Percentiles rank a stretch among this genome's conserved stretches.
phyloP scores from a whole-genome alignment of 2,329 filamentous ascomycete genomes.

The Diaporthe longicolla region DNA sequence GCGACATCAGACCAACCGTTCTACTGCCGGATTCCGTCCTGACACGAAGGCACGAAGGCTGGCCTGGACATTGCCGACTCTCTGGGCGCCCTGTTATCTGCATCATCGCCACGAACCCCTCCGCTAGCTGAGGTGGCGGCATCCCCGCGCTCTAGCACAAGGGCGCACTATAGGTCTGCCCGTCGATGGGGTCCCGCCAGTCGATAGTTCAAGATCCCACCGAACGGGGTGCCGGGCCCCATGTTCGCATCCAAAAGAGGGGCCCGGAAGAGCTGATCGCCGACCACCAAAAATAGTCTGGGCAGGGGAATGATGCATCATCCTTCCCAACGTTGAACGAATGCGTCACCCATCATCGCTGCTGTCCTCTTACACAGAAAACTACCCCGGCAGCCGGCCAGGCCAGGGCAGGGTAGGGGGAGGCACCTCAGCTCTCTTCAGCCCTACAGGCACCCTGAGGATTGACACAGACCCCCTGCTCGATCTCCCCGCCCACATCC shows the following conservation, averaged over 20 bases:
- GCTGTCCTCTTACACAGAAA: too few relatives aligned
- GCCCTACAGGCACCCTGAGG: constrained; percentile 15
- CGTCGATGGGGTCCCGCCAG: constrained; percentile 38
- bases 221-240: not conserved
- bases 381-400: not conserved
- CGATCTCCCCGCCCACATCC: constrained; percentile 12
- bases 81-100: constrained; percentile 4
- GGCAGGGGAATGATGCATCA: constrained; percentile 29
- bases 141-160: constrained; percentile 33
- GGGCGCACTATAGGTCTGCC: constrained; percentile 41
- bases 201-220: constrained; percentile 28
- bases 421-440: constrained; percentile 5
- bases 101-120: not conserved
- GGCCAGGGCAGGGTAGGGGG: not conserved
- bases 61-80: constrained; percentile 26
- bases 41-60: constrained; percentile 2
- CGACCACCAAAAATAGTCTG: constrained; percentile 32
- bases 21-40: constrained; percentile 1
- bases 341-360: constrained; percentile 2
- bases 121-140: constrained; percentile 7
- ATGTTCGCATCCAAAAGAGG: constrained; percentile 27
- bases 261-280: constrained; percentile 34
- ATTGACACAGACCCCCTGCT: constrained; percentile 17
- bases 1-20: constrained; percentile 7
- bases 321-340: constrained; percentile 10